These are phyloP conservation scores for Pseudoperonospora humuli DNA, from an alignment of 352 stramenopile species.

Conservation along the genomic window DNA sequence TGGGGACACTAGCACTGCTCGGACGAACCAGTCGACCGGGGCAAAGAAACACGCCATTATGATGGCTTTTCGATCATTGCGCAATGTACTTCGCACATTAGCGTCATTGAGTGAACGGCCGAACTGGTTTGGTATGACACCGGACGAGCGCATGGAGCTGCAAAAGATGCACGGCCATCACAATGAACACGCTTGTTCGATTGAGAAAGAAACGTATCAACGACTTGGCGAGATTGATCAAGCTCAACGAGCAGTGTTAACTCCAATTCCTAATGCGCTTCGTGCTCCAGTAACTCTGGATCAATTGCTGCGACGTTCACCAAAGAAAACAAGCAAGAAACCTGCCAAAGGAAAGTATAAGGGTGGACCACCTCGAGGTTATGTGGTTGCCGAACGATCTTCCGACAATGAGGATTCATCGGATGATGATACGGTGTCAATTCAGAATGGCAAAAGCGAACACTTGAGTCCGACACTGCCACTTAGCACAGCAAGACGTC, in stretches of 20 bases:
- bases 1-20: slow-evolving; percentile 4
- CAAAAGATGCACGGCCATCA: slow-evolving; percentile 28
- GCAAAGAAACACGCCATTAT: slow-evolving; percentile 30
- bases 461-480: slow-evolving; percentile 11
- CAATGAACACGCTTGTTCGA: slow-evolving; percentile 24
- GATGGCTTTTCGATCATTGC: slow-evolving; percentile 26
- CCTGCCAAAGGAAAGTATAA: slow-evolving; percentile 5
- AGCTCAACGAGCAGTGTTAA: slow-evolving; percentile 16
- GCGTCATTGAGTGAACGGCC: slow-evolving; percentile 24
- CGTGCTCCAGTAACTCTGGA: slow-evolving; percentile 13
- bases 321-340: slow-evolving; percentile 16
- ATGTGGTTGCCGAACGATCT: slow-evolving; percentile 14
- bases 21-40: slow-evolving; percentile 26
- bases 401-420: slow-evolving; percentile 7
- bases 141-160: slow-evolving; percentile 25
- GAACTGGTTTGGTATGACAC: slow-evolving; percentile 34
- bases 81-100: slow-evolving; percentile 21
- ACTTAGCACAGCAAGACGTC: background rate
- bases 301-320: slow-evolving; percentile 14
- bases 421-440: slow-evolving; percentile 2
- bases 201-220: slow-evolving; percentile 28
- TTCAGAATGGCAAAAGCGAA: slow-evolving; percentile 8
- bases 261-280: slow-evolving; percentile 9
- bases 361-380: slow-evolving; percentile 7
- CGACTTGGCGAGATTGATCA: slow-evolving; percentile 23